These are phyloP conservation scores for Oemleria cerasiformis DNA, from an alignment of 306 rosid species.

Conservation along the genomic window DNA sequence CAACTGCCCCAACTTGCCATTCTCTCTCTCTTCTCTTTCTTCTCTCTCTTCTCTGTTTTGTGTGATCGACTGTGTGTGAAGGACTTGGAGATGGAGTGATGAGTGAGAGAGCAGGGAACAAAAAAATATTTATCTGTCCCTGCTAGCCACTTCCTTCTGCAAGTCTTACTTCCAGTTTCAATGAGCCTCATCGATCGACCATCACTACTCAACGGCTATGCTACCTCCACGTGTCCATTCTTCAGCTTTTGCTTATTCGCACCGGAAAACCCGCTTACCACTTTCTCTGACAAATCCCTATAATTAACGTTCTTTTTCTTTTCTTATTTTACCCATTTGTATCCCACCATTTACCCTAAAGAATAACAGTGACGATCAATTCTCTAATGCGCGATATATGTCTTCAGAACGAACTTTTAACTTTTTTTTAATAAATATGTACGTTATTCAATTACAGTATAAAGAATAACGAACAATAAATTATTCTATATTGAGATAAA, in stretches of 20 bases:
- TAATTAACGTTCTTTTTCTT: constrained; percentile 19
- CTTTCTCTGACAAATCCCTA: constrained; percentile 51
- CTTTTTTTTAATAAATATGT: too few species aligned
- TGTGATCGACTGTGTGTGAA: neutral
- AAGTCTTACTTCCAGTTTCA: constrained; percentile 55
- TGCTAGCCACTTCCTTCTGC: constrained; percentile 39
- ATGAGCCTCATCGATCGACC: constrained; percentile 39
- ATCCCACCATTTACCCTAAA: neutral
- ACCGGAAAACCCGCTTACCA: constrained; percentile 79
- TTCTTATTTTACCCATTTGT: neutral
- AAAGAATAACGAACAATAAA: too few species aligned
- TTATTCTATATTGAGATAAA: too few species aligned
- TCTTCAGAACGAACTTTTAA: too few species aligned
- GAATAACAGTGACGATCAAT: constrained; percentile 13
- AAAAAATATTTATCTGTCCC: constrained; percentile 52
- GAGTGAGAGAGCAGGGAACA: neutral
- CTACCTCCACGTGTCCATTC: constrained; percentile 47
- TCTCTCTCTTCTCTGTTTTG: constrained; percentile 18
- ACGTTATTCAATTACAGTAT: too few species aligned
- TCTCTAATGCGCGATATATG: too few species aligned
- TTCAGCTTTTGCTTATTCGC: constrained; percentile 61
- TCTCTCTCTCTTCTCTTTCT: constrained; percentile 10
- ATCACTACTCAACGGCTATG: constrained; percentile 40
- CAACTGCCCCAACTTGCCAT: neutral
- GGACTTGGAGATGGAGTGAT: neutral